These are phyloP conservation scores for Vicia villosa DNA, from an alignment of 306 rosid genomes.

Conservation along the genomic window DNA sequence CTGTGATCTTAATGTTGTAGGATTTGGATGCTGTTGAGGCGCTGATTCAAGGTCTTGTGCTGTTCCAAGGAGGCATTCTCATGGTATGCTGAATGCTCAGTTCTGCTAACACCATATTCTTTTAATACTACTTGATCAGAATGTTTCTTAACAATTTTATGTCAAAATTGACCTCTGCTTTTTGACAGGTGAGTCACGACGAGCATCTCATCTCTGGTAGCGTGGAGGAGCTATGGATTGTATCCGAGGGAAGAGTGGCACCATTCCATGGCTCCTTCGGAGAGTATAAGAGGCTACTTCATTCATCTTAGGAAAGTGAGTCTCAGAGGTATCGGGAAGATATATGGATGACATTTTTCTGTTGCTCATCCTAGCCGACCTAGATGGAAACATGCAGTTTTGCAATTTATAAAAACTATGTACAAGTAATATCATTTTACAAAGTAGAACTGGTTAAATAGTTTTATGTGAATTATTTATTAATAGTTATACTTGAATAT, in stretches of 20 bases:
- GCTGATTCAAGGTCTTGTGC: slow-evolving; percentile 95
- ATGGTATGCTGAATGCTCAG: slow-evolving; percentile 72
- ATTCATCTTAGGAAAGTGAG: slow-evolving; percentile 47
- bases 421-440: slow-evolving; percentile 10
- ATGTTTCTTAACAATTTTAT: neutral
- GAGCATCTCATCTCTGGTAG: slow-evolving; percentile 99
- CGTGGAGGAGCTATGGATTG: slow-evolving; percentile 96
- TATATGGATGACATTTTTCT: slow-evolving; percentile 14
- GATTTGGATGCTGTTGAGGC: slow-evolving; percentile 99
- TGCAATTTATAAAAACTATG: slow-evolving; percentile 24
- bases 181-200: slow-evolving; percentile 92
- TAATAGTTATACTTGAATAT: neutral
- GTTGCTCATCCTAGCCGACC: slow-evolving; percentile 22
- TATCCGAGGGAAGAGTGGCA: slow-evolving; percentile 74
- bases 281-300: slow-evolving; percentile 88
- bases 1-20: slow-evolving; percentile 50
- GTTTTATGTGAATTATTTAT: neutral
- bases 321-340: neutral
- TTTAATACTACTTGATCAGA: slow-evolving; percentile 12
- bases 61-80: slow-evolving; percentile 99
- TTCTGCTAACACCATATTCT: slow-evolving; percentile 1
- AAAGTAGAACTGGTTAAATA: no score
- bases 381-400: slow-evolving; percentile 27
- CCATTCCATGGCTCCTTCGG: slow-evolving; percentile 88
- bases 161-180: slow-evolving; percentile 23